A percentile compares a stretch with the other conserved stretches of the same genome.
Conservation (phyloP, 495 filamentous ascomycete genomes). For the Rostrohypoxylon terebratum region DNA sequence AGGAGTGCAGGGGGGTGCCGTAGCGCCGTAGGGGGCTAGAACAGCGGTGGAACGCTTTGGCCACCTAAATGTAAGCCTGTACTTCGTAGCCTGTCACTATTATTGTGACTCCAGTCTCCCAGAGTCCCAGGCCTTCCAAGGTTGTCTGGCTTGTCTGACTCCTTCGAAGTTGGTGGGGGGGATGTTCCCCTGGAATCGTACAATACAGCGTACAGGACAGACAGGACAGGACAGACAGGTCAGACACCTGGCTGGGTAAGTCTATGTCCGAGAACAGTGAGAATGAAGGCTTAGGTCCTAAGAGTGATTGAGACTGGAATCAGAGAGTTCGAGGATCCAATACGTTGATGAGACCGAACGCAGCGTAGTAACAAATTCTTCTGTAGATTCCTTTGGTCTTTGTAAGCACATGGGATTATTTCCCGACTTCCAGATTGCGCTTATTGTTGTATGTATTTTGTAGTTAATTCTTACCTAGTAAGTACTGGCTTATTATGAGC, state of each 20-base stretch:
- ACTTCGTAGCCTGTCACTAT: background rate
- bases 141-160: background rate
- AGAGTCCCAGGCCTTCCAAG: no score
- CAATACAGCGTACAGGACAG: background rate
- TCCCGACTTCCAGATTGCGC: background rate
- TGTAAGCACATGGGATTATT: slow-evolving; percentile 1
- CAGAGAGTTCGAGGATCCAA: background rate
- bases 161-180: slow-evolving; percentile 2
- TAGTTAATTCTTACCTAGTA: no score
- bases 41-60: background rate
- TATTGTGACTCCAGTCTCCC: background rate
- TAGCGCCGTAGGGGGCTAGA: background rate
- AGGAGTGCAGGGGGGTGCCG: background rate
- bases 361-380: background rate
- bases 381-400: slow-evolving; percentile 5
- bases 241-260: background rate
- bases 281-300: background rate
- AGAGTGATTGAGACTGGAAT: background rate
- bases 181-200: background rate
- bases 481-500: no score
- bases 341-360: background rate
- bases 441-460: no score
- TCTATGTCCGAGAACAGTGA: background rate
- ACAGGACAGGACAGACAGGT: background rate
- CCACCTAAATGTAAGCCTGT: background rate